phyloP scores from a whole-genome alignment of 1,284 basidiomycete species.

The Papiliotrema fonsecae region DNA sequence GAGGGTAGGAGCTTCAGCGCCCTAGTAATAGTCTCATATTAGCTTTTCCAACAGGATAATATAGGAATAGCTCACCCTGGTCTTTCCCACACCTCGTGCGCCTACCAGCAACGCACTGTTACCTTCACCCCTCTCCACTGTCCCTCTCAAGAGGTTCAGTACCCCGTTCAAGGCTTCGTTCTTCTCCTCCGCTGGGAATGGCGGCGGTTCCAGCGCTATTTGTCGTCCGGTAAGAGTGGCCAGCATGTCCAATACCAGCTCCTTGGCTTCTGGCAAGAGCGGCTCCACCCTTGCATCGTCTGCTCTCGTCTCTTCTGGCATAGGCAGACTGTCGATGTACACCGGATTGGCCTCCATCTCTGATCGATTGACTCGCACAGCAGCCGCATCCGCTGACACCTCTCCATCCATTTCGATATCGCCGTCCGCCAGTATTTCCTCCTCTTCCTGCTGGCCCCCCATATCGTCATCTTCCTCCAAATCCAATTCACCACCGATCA shows the following conservation, averaged over 20 bases:
- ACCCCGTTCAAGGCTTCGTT: slow-evolving; percentile 50
- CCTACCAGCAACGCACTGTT: slow-evolving; percentile 84
- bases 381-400: not conserved
- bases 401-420: not conserved
- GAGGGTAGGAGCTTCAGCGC: slow-evolving; percentile 35
- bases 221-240: slow-evolving; percentile 25
- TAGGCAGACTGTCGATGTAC: not conserved
- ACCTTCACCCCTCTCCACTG: slow-evolving; percentile 72
- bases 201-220: slow-evolving; percentile 11
- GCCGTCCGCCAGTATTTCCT: not conserved
- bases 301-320: not conserved
- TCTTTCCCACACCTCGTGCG: slow-evolving; percentile 77
- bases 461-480: slow-evolving; percentile 14
- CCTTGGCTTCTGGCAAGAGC: slow-evolving; percentile 14
- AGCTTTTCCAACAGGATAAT: not conserved
- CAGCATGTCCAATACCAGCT: slow-evolving; percentile 26
- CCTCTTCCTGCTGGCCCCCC: slow-evolving; percentile 12
- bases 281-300: not conserved
- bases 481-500: slow-evolving; percentile 18
- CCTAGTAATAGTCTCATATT: slow-evolving; percentile 31
- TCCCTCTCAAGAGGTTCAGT: slow-evolving; percentile 62
- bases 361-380: not conserved
- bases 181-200: slow-evolving; percentile 34
- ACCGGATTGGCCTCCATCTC: not conserved
- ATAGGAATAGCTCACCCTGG: slow-evolving; percentile 55